A percentile compares a stretch with the other conserved stretches of the same genome.
phyloP scores from a whole-genome alignment of 2,329 filamentous ascomycete genomes.

The Scedosporium minutisporum region DNA sequence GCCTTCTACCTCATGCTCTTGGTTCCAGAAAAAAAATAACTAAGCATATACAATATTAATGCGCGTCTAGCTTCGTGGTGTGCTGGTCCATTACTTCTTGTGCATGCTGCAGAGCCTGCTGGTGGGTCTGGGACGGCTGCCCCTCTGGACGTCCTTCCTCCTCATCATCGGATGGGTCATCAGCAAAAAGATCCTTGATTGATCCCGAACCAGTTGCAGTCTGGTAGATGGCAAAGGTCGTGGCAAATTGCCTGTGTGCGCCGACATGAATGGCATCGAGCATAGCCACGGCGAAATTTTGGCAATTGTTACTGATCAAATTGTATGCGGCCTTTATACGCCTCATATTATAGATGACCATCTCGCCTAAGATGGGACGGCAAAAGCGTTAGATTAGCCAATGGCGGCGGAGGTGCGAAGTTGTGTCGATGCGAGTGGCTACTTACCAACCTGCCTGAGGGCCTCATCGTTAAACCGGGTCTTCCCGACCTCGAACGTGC shows the following conservation, averaged over 20 bases:
- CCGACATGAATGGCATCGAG: slow-evolving; percentile 45
- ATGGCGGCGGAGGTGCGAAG: background rate
- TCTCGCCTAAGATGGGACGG: slow-evolving; percentile 30
- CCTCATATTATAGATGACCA: slow-evolving; percentile 42
- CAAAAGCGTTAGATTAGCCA: background rate
- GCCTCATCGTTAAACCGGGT: slow-evolving; percentile 47
- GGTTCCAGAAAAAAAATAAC: no score
- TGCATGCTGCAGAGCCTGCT: background rate
- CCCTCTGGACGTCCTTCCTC: slow-evolving; percentile 18
- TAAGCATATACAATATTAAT: no score
- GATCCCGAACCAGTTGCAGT: slow-evolving; percentile 36
- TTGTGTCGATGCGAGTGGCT: no score
- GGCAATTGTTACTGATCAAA: slow-evolving; percentile 51
- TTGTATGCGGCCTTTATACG: slow-evolving; percentile 41
- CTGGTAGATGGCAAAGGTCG: slow-evolving; percentile 43
- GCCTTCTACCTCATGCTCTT: no score
- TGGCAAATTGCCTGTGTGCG: slow-evolving; percentile 40
- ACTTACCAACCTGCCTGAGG: slow-evolving; percentile 34
- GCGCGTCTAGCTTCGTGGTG: background rate
- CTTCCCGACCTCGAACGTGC: slow-evolving; percentile 39
- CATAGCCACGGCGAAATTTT: slow-evolving; percentile 43
- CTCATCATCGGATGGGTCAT: slow-evolving; percentile 20
- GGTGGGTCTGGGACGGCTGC: slow-evolving; percentile 7
- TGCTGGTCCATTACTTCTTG: slow-evolving; percentile 3
- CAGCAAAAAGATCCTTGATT: slow-evolving; percentile 41